Base-by-base conservation (phyloP, 257 asterid species). In the Scutellaria baicalensis region DNA sequence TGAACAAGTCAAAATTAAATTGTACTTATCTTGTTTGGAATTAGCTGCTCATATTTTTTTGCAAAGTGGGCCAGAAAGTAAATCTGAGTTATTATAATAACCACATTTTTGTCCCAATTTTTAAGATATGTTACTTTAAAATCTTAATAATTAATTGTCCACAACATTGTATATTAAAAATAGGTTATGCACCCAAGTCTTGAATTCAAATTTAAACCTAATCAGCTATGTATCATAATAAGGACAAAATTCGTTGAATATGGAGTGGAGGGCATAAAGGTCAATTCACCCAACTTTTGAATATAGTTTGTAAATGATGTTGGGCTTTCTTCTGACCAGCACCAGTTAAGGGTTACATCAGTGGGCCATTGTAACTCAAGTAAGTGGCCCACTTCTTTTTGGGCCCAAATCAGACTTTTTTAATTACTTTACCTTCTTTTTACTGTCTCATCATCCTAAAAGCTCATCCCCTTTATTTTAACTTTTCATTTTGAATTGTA, bases 321-420 rank as follows among this genome's bases (percentile, higher is more conserved):
- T 75, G 81, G 83, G 83, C 83, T 69, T 70, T 44, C 9, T 48
- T 64, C 52, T 64, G 64, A 66, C 79, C 76, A 68, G 36, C 56
- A 52, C 39, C 50, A 35, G 6, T 62, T 31, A 9, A 55, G 39
- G 23, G 73, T 49, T 31, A 48, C 70, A 63, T 73, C 14, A 69
- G 77, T 79, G 73, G 80, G 83, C 81, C 73, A 73, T 14, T 27
- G 18, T 38, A 75, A 50, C 43, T 71, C 45, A 31, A 59, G 45
- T 54, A 69, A 9, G 8, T 70, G 85, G 80, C 77, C 82, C 78
- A 77, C 80, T 54, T 47, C 47, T 66, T 69, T 55, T 61, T 61
- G 7, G 40, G 79, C 78, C 82, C 72, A 71, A 45, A 64, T 73
- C 61, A 47, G 23, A 59, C 69, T 60, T 77, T 54, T 59, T 60